These are phyloP conservation scores for Petrea volubilis DNA, from an alignment of 257 asterid species.

Conservation along the genomic window DNA sequence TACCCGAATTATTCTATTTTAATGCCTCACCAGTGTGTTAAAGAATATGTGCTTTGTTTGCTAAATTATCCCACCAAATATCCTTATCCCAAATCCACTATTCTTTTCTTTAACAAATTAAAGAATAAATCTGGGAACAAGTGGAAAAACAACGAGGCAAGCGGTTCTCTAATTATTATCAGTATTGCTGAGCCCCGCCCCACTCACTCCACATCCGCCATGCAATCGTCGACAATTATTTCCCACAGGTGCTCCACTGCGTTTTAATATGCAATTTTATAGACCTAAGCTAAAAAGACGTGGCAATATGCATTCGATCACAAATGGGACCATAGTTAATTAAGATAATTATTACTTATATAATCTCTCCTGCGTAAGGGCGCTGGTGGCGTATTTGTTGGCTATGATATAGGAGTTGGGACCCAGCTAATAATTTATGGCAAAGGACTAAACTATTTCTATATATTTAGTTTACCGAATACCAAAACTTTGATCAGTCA, in stretches of 20 bases:
- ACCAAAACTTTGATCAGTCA: too few species aligned
- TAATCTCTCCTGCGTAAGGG: background rate
- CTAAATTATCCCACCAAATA: slow-evolving; percentile 19
- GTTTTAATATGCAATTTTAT: background rate
- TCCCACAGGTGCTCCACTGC: background rate
- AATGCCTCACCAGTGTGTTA: background rate
- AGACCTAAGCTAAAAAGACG: slow-evolving; percentile 3
- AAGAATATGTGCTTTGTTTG: slow-evolving; percentile 1
- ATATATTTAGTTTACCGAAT: background rate
- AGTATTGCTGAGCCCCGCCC: slow-evolving; percentile 6
- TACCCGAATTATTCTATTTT: background rate
- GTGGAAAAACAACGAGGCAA: slow-evolving; percentile 31
- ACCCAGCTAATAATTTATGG: background rate
- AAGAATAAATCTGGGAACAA: slow-evolving; percentile 18
- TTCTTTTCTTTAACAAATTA: slow-evolving; percentile 3
- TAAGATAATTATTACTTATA: background rate
- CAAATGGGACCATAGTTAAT: background rate
- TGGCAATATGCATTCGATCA: slow-evolving; percentile 13
- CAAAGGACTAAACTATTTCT: background rate
- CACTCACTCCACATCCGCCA: slow-evolving; percentile 29
- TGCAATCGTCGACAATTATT: slow-evolving; percentile 7
- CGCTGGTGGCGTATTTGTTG: background rate
- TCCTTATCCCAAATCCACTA: slow-evolving; percentile 31
- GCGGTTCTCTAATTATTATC: slow-evolving; percentile 9
- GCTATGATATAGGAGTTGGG: slow-evolving; percentile 7